Percentiles rank a stretch among this genome's conserved stretches.
These are phyloP conservation scores for Blakeslea trispora DNA, from an alignment of 371 early-diverging fungal species.

Conservation along the genomic window DNA sequence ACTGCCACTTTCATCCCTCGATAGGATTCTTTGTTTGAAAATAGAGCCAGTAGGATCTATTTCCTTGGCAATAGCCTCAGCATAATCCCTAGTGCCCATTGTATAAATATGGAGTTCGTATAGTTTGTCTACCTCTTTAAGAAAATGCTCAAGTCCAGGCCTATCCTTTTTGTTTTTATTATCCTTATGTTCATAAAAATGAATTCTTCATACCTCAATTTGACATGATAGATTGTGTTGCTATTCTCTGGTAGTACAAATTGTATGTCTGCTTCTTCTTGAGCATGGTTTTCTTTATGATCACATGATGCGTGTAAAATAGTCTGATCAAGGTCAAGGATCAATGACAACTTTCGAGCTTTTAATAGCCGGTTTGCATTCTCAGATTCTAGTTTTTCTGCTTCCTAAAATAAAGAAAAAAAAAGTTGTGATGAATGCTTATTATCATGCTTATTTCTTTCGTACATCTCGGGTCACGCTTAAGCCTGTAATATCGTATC, in stretches of 20 bases:
- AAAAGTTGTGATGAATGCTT: neutral
- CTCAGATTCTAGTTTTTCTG: slow-evolving; percentile 74
- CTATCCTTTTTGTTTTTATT: slow-evolving; percentile 25
- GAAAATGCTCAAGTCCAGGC: slow-evolving; percentile 82
- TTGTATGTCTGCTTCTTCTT: slow-evolving; percentile 66
- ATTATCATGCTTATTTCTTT: slow-evolving; percentile 5
- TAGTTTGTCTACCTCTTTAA: slow-evolving; percentile 64
- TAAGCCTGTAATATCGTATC: slow-evolving; percentile 74
- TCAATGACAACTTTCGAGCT: slow-evolving; percentile 83
- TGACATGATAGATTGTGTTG: slow-evolving; percentile 77
- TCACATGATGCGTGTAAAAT: slow-evolving; percentile 96
- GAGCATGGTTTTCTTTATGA: slow-evolving; percentile 74
- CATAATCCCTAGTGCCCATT: slow-evolving; percentile 98
- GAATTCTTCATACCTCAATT: slow-evolving; percentile 69
- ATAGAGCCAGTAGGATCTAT: slow-evolving; percentile 85
- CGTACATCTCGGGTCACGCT: slow-evolving; percentile 60
- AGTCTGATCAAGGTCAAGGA: slow-evolving; percentile 99
- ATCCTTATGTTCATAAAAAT: slow-evolving; percentile 2
- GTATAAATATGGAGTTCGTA: slow-evolving; percentile 99
- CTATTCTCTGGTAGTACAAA: slow-evolving; percentile 80
- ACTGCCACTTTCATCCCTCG: slow-evolving; percentile 95
- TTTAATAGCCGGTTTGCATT: slow-evolving; percentile 67
- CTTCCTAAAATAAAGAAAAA: slow-evolving; percentile 59
- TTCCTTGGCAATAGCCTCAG: slow-evolving; percentile 82
- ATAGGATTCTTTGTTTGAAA: slow-evolving; percentile 93